A percentile compares a stretch with the other conserved stretches of the same genome.
These are phyloP conservation scores for Scheffersomyces spartinae DNA, from an alignment of 805 yeast genomes.

Conservation along the genomic window DNA sequence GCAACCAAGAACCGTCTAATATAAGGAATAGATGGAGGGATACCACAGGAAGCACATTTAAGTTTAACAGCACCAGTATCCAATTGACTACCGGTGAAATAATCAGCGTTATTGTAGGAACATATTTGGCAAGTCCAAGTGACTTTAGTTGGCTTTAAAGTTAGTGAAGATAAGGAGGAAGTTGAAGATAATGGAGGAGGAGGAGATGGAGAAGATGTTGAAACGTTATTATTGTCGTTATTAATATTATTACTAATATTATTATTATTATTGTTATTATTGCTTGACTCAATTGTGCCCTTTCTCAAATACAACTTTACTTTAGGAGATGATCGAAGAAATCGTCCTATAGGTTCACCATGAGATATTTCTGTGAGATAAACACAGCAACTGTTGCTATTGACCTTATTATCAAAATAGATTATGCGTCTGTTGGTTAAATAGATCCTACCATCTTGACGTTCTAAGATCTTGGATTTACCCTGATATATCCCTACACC, in stretches of 20 bases:
- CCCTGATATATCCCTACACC: slow-evolving; percentile 82
- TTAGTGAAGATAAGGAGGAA: neutral
- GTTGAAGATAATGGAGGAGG: slow-evolving; percentile 19
- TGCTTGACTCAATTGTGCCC: neutral
- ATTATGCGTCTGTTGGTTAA: slow-evolving; percentile 65
- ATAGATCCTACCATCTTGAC: slow-evolving; percentile 70
- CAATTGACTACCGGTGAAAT: neutral
- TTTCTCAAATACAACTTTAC: slow-evolving; percentile 27
- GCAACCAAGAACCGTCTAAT: neutral
- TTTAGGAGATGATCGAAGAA: slow-evolving; percentile 73
- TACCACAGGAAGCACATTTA: slow-evolving; percentile 29
- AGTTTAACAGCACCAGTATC: slow-evolving; percentile 7
- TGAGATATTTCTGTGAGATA: slow-evolving; percentile 29
- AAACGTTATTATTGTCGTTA: neutral
- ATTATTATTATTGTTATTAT: slow-evolving; percentile 1
- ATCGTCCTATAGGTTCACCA: slow-evolving; percentile 33
- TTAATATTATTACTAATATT: no score
- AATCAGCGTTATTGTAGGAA: slow-evolving; percentile 44
- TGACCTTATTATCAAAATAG: slow-evolving; percentile 48
- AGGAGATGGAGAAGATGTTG: slow-evolving; percentile 1
- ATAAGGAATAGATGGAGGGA: slow-evolving; percentile 8
- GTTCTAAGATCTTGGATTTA: slow-evolving; percentile 44
- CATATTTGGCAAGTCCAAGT: slow-evolving; percentile 90
- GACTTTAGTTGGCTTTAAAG: slow-evolving; percentile 3
- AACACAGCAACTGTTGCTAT: slow-evolving; percentile 34